phyloP scores from a whole-genome alignment of 495 filamentous ascomycete genomes.

The Penicillium steckii region DNA sequence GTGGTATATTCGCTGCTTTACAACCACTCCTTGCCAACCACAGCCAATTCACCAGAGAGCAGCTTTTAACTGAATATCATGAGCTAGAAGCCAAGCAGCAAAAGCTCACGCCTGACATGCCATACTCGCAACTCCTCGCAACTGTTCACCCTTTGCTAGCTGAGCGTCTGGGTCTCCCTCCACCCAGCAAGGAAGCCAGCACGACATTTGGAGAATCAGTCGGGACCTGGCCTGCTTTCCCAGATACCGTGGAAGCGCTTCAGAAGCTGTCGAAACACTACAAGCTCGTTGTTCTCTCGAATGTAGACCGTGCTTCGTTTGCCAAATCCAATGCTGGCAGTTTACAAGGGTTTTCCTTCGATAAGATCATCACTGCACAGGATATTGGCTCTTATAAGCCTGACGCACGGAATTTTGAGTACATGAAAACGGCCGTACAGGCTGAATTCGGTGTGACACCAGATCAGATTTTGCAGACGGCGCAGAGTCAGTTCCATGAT shows the following conservation, averaged over 20 bases:
- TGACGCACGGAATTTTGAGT: slow-evolving; percentile 61
- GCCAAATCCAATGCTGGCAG: slow-evolving; percentile 48
- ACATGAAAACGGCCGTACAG: slow-evolving; percentile 55
- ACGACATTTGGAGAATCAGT: slow-evolving; percentile 51
- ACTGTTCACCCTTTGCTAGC: slow-evolving; percentile 49
- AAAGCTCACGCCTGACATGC: slow-evolving; percentile 45
- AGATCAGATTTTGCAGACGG: slow-evolving; percentile 63
- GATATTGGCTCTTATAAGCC: slow-evolving; percentile 79
- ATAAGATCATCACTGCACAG: slow-evolving; percentile 71
- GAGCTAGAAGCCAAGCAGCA: slow-evolving; percentile 47
- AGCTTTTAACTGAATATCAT: slow-evolving; percentile 38
- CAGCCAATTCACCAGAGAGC: slow-evolving; percentile 38
- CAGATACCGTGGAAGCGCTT: slow-evolving; percentile 62
- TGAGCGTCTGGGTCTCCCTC: slow-evolving; percentile 33
- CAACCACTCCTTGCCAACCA: slow-evolving; percentile 45
- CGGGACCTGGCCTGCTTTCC: slow-evolving; percentile 62
- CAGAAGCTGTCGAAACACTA: slow-evolving; percentile 54
- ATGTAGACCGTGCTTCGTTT: slow-evolving; percentile 67
- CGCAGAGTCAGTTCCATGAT: slow-evolving; percentile 68
- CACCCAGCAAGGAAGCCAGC: slow-evolving; percentile 30
- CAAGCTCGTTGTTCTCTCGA: slow-evolving; percentile 70
- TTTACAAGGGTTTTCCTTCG: slow-evolving; percentile 54
- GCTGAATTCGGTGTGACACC: slow-evolving; percentile 53
- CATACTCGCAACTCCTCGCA: slow-evolving; percentile 58
- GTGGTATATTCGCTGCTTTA: slow-evolving; percentile 38